phyloP scores from a whole-genome alignment of 2,329 filamentous ascomycete genomes.

The Hypoxylon sp. region DNA sequence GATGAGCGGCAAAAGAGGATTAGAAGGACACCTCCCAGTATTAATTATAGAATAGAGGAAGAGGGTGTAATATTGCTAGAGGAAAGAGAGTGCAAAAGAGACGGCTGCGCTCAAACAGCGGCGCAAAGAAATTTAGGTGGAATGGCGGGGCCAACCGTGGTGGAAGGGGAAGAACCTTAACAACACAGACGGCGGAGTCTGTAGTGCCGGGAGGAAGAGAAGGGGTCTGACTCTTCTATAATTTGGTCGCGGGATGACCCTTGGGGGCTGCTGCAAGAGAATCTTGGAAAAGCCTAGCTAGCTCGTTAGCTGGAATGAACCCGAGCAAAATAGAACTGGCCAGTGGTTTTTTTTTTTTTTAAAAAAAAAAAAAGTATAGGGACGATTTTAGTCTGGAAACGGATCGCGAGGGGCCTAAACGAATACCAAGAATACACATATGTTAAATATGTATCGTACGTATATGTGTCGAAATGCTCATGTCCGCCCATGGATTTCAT shows the following conservation, averaged over 20 bases:
- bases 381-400: slow-evolving; percentile 36
- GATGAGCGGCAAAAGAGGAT: slow-evolving; percentile 17
- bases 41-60: slow-evolving; percentile 24
- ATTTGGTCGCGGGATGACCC: slow-evolving; percentile 50
- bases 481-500: slow-evolving; percentile 29
- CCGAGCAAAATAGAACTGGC: slow-evolving; percentile 41
- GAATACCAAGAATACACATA: slow-evolving; percentile 29
- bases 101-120: slow-evolving; percentile 44
- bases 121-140: slow-evolving; percentile 48
- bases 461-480: slow-evolving; percentile 27
- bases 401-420: slow-evolving; percentile 29
- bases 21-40: slow-evolving; percentile 12
- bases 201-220: slow-evolving; percentile 49
- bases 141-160: slow-evolving; percentile 49
- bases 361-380: slow-evolving; percentile 38
- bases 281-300: slow-evolving; percentile 47
- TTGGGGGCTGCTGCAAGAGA: slow-evolving; percentile 47
- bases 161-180: slow-evolving; percentile 47
- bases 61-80: slow-evolving; percentile 16
- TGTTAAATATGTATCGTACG: slow-evolving; percentile 11
- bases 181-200: slow-evolving; percentile 46
- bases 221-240: slow-evolving; percentile 48
- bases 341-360: too few relatives aligned
- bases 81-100: slow-evolving; percentile 42
- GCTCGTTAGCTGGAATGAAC: slow-evolving; percentile 47